Base-by-base conservation (phyloP, 371 early-diverging fungal genomes). In the Actinomortierella ambigua region DNA sequence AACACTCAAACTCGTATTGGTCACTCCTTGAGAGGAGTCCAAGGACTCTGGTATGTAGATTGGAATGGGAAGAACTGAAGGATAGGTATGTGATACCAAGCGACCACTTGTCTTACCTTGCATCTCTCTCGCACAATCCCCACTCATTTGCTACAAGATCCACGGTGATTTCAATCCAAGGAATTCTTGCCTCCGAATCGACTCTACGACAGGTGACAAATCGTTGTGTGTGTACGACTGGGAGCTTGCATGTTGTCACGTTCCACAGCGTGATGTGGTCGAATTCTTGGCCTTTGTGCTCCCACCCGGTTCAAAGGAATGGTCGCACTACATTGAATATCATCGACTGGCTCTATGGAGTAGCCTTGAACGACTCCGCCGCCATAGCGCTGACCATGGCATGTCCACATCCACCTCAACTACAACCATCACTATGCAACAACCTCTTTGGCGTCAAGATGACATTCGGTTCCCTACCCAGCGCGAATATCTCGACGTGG, bases 91-190 rank as follows among this genome's bases (percentile, higher is more conserved):
- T n/a, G n/a, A n/a, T n/a, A n/a, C n/a, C n/a, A n/a, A n/a, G n/a
- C 39, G 17, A 15, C 22, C 50, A 26, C 42, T 50, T 15, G 34
- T 18, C 7, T 29, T n/a, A 23, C 29, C 24, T 48, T 50, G 15
- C 34, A 26, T 49, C n/a, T 29, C 23, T 40, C 15, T n/a, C n/a
- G n/a, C n/a, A n/a, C n/a, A n/a, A n/a, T n/a, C n/a, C n/a, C n/a
- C n/a, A n/a, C n/a, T n/a, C 0, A 18, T 2, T 28, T n/a, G 3
- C 9, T 22, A 9, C 48, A n/a, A 73, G 75, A 51, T 73, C 3
- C 75, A 73, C 17, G 63, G 75, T 20, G 75, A 73, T 50, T 73
- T 73, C 28, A 73, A 73, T 43, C 62, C 75, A 26, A 66, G 75
- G 4, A 73, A 73, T 43, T 67, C 63, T 43, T 73, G 75, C 39